A percentile compares a stretch with the other conserved stretches of the same genome.
These are phyloP conservation scores for Fusarium bactridioides DNA, from an alignment of 2,329 filamentous ascomycete species.

Conservation along the genomic window DNA sequence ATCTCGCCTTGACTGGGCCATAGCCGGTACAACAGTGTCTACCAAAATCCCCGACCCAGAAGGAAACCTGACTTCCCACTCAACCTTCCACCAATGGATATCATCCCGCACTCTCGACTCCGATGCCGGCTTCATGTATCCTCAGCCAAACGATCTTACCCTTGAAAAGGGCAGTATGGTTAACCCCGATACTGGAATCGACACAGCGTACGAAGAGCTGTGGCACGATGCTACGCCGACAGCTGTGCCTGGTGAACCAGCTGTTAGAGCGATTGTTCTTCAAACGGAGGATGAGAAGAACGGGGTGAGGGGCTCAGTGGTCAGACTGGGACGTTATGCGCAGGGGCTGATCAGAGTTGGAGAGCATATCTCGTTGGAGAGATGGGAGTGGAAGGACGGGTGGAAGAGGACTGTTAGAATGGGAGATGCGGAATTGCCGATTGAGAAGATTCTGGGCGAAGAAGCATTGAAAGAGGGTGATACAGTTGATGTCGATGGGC, in stretches of 20 bases:
- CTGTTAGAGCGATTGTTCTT: constrained; percentile 2
- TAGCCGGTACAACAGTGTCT: constrained; percentile 63
- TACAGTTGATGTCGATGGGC: constrained; percentile 34
- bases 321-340: constrained; percentile 61
- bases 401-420: constrained; percentile 51
- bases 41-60: constrained; percentile 38
- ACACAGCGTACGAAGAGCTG: constrained; percentile 70
- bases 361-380: constrained; percentile 56
- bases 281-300: constrained; percentile 22
- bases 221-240: constrained; percentile 61
- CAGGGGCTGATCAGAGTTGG: constrained; percentile 64
- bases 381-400: constrained; percentile 57
- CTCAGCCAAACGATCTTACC: constrained; percentile 50
- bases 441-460: constrained; percentile 36
- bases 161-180: constrained; percentile 68
- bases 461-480: constrained; percentile 21
- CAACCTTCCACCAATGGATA: constrained; percentile 66
- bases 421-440: constrained; percentile 48
- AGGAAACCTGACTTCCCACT: constrained; percentile 44
- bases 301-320: constrained; percentile 56
- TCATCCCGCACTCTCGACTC: constrained; percentile 58
- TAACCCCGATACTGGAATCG: constrained; percentile 61
- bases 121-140: constrained; percentile 67
- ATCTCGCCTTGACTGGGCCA: constrained; percentile 68
- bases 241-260: constrained; percentile 8